Evolutionary conservation across 225 moss, liverwort and hornwort species (phyloP), one percentile per base, ranked within the genome.

Genomic region (Thuidium tamariscinum): DNA sequence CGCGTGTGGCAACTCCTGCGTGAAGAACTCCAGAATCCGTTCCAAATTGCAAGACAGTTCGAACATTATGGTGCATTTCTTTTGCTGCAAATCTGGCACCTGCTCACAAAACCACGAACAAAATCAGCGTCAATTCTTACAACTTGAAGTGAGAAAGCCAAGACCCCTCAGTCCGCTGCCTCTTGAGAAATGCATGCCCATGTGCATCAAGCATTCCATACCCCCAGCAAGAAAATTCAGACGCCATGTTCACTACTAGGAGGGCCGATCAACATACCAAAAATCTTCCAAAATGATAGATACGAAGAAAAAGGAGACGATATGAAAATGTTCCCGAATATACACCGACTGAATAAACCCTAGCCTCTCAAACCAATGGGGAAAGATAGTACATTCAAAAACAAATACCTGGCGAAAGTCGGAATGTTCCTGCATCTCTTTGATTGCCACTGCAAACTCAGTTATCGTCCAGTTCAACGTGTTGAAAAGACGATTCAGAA

Each of bases 391-490:
- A 21, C 51, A 73, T 21, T 34, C 32, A 21, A 20, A 20, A 49
- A 8, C 49, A 46, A 27, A 26, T 36, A 97, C 98, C 95, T 92
- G 95, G 34, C 81, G 93, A 16, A 93, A 83, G 69, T 96, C 97
- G 11, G 93, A 89, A 62, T 92, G 88, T 66, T 99, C 98, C 85
- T 99, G 97, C 98, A 99, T 99, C 91, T 97, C 98, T 71, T 99
- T 99, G 82, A 99, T 95, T 23, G 95, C 94, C 68, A 99, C 96
- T 4, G 99, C 96, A 89, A 95, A 99, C 94, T 99, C 99, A 4
- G 96, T 97, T 80, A 99, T 93, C 61, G 99, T 99, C 99, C 99
- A 97, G 79, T 99, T 99, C 82, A 99, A 92, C 80, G 99, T 99
- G 93, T 99, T 99, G 93, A 97, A 99, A 68, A 99, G 91, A 74